A percentile compares a stretch with the other conserved stretches of the same genome.
Conservation (phyloP, 2,329 filamentous ascomycete species). For the Colletotrichum chrysophilum region DNA sequence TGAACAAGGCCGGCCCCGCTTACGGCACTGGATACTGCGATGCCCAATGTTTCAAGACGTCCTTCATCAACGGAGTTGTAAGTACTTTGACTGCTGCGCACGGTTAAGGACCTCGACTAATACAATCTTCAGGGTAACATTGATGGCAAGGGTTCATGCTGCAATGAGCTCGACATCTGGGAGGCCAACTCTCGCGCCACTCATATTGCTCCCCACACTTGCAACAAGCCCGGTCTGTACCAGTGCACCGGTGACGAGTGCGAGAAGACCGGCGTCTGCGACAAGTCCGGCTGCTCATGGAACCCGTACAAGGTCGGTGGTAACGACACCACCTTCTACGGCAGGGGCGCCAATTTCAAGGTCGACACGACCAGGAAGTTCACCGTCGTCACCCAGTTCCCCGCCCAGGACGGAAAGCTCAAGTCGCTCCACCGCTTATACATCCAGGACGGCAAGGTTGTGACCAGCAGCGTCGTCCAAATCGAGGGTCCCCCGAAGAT, state of each 20-base stretch:
- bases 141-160: conserved; percentile 66
- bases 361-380: conserved; percentile 30
- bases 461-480: conserved; percentile 41
- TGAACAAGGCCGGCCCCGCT: conserved; percentile 61
- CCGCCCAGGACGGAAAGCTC: conserved; percentile 35
- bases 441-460: conserved; percentile 50
- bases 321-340: conserved; percentile 24
- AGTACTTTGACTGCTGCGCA: conserved; percentile 37
- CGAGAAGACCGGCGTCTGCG: conserved; percentile 36
- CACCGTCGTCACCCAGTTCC: conserved; percentile 51
- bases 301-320: conserved; percentile 38
- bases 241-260: conserved; percentile 40
- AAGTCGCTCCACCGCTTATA: conserved; percentile 55
- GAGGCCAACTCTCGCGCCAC: conserved; percentile 65
- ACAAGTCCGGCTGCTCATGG: conserved; percentile 40
- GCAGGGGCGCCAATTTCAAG: conserved; percentile 22
- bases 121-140: conserved; percentile 52
- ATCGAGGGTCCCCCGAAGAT: conserved; percentile 25
- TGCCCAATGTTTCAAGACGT: conserved; percentile 54
- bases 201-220: conserved; percentile 65
- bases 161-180: conserved; percentile 72
- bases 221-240: conserved; percentile 46
- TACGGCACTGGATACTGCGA: conserved; percentile 68
- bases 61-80: conserved; percentile 50
- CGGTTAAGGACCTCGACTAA: conserved; percentile 21